Base-by-base conservation (phyloP, 2,329 filamentous ascomycete species). In the Diaporthe nobilis region DNA sequence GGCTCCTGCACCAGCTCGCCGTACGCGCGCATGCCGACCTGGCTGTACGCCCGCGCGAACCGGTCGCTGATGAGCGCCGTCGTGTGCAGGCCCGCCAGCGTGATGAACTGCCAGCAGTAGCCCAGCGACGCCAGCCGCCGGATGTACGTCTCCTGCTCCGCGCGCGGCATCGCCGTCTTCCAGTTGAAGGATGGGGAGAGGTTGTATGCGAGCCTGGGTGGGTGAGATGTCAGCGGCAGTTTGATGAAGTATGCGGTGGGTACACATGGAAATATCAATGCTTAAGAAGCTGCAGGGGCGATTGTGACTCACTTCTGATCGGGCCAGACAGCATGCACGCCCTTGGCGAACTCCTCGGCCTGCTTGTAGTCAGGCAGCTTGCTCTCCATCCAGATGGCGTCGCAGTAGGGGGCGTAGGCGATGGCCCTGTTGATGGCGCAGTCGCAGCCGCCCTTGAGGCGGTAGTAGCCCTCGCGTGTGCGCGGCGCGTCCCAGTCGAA, bases 91-190 rank as follows among this genome's bases (percentile, higher is more conserved):
- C 97, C 97, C 7, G 96, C 97, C 63, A 99, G 92, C n/a, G 97
- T 99, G 88, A 99, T 99, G 90, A 99, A 99, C 86, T 99, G 97
- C 97, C 97, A 99, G 91, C 95, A 98, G 91, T 99, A 99, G 78
- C 97, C 97, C 67, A 99, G 91, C 78, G 88, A 82, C 77, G 93
- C 95, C 55, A 99, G 94, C 57, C 97, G 94, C 78, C 92, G 89
- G 88, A 99, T 99, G 88, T 98, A 99, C 28, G 97, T 99, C 88
- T 98, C 95, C 87, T 99, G 97, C 84, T 98, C 96, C 72, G 90
- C 89, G 79, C 94, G 92, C 60, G 95, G 90, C 96, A 98, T 98
- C 81, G 96, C 97, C 75, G 95, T 90, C 89, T 98, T 98, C 97
- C 97, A 99, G 92, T 99, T 99, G 93, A 99, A 99, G 4, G 95